Evolutionary conservation across 139 green algal genomes (phyloP).

Genomic region (Zygnema circumcarinatum): DNA sequence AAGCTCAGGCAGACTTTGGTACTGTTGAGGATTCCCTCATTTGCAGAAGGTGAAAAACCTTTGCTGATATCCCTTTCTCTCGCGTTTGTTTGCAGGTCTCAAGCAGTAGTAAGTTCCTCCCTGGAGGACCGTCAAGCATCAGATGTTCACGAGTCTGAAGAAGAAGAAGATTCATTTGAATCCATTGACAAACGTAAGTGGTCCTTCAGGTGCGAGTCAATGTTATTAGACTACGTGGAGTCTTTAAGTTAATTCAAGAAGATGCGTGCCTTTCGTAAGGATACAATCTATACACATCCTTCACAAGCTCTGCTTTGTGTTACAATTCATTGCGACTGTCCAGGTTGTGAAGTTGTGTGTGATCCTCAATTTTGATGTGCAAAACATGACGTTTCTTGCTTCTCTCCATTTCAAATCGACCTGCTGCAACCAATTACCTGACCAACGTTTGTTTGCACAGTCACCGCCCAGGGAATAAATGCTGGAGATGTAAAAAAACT

Average conservation of each 20-base stretch:
- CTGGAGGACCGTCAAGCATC: neutral
- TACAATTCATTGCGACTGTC: slow-evolving; percentile 17
- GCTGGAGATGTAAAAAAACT: slow-evolving; percentile 84
- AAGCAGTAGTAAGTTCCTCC: neutral
- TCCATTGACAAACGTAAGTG: slow-evolving; percentile 51
- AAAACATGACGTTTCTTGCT: slow-evolving; percentile 22
- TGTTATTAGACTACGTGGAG: slow-evolving; percentile 19
- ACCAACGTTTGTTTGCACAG: slow-evolving; percentile 29
- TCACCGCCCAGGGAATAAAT: slow-evolving; percentile 55
- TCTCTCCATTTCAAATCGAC: neutral
- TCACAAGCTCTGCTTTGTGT: neutral
- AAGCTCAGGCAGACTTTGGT: neutral
- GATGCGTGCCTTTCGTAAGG: neutral
- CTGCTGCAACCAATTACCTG: neutral
- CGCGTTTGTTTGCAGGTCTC: neutral
- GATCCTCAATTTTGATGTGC: neutral
- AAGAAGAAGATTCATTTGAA: slow-evolving; percentile 59
- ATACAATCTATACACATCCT: slow-evolving; percentile 14
- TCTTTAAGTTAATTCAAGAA: neutral
- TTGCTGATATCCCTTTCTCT: neutral
- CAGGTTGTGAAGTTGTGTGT: neutral
- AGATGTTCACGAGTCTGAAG: slow-evolving; percentile 47
- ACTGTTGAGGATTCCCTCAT: neutral
- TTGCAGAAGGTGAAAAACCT: neutral
- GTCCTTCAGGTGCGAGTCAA: neutral